Conservation (phyloP, 2,329 filamentous ascomycete genomes). For the Malbranchea zuffiana region DNA sequence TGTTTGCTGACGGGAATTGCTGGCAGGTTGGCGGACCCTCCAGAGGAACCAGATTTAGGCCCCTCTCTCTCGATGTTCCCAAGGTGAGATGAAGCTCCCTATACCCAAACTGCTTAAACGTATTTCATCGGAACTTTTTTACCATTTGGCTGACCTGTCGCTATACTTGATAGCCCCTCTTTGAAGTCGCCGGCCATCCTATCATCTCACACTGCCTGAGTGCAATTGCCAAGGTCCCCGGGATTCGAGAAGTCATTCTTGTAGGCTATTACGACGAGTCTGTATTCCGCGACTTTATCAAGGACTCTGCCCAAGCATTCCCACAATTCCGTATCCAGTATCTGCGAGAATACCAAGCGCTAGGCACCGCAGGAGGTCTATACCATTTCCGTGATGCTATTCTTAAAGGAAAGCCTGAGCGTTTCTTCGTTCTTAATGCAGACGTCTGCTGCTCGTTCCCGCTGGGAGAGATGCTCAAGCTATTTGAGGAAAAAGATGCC, state of each 20-base stretch:
- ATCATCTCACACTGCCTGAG: conserved; percentile 97
- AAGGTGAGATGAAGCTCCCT: conserved; percentile 51
- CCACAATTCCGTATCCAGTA: conserved; percentile 86
- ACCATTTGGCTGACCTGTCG: not conserved
- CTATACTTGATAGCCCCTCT: conserved; percentile 58
- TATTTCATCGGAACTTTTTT: not conserved
- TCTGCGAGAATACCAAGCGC: conserved; percentile 89
- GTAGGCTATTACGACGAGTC: conserved; percentile 98
- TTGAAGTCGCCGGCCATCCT: conserved; percentile 94
- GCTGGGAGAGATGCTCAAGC: conserved; percentile 83
- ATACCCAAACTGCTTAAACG: conserved; percentile 14
- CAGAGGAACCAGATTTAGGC: conserved; percentile 87
- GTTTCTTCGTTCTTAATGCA: conserved; percentile 94
- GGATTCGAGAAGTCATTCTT: conserved; percentile 91
- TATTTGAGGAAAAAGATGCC: conserved; percentile 89
- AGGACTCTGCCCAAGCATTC: conserved; percentile 73
- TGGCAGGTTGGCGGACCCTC: conserved; percentile 83
- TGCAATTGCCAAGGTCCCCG: conserved; percentile 78
- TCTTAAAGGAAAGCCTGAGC: conserved; percentile 85
- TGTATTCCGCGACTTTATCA: conserved; percentile 97
- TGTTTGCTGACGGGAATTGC: conserved; percentile 23
- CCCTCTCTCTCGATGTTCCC: conserved; percentile 86
- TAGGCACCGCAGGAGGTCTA: conserved; percentile 89
- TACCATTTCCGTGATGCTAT: conserved; percentile 99
- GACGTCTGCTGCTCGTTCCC: conserved; percentile 99